Percentiles rank a stretch among this genome's conserved stretches.
phyloP scores from a whole-genome alignment of 306 rosid genomes.

The Parietaria judaica region DNA sequence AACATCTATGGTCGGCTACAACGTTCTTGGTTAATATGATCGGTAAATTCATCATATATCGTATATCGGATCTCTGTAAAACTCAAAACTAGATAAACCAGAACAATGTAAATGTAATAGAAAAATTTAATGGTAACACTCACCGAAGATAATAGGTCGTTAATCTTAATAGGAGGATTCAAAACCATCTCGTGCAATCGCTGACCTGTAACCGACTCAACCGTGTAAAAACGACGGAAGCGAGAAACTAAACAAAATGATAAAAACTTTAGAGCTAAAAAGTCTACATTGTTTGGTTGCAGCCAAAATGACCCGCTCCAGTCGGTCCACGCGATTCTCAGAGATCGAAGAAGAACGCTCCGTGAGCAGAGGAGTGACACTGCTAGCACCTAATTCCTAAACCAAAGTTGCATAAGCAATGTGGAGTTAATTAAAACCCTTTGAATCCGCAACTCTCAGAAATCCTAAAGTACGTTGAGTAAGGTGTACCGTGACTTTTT shows the following conservation, averaged over 20 bases:
- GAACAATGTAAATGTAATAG: not conserved
- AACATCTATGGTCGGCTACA: no score
- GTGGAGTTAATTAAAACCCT: conserved; percentile 7
- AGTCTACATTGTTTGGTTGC: conserved; percentile 83
- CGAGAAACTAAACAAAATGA: not conserved
- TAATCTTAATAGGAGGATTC: conserved; percentile 48
- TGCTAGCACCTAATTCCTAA: conserved; percentile 89
- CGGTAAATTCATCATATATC: no score
- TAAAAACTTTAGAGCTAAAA: not conserved
- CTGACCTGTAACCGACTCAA: conserved; percentile 43
- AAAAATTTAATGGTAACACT: conserved; percentile 18
- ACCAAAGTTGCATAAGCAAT: conserved; percentile 14
- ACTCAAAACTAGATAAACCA: not conserved
- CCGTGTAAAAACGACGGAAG: not conserved
- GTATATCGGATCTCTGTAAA: no score
- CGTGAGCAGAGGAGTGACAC: conserved; percentile 81
- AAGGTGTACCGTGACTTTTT: conserved; percentile 78
- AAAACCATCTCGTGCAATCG: conserved; percentile 76
- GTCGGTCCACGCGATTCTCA: conserved; percentile 64
- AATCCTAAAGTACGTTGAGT: no score
- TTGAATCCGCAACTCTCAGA: no score
- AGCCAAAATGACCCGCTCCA: conserved; percentile 77
- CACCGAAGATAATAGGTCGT: conserved; percentile 51
- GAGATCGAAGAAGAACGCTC: conserved; percentile 77
- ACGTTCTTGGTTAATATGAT: no score